Conservation (phyloP, 139 green algal species). For the Pycnococcus provasolii region DNA sequence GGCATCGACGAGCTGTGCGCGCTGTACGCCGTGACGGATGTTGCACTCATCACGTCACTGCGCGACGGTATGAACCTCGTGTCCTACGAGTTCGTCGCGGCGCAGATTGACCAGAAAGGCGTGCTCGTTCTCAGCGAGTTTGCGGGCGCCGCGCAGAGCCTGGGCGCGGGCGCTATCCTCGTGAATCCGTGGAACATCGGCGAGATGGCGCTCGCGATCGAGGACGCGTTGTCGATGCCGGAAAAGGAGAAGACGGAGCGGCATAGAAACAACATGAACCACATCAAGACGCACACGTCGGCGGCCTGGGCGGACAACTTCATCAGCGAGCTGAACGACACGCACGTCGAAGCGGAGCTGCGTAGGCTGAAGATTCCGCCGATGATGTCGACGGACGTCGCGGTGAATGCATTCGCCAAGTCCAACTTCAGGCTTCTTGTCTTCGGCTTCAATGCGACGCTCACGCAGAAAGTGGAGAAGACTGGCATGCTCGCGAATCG, state of each 20-base stretch:
- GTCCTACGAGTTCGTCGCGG: slow-evolving; percentile 82
- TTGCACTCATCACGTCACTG: slow-evolving; percentile 66
- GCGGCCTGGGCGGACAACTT: slow-evolving; percentile 96
- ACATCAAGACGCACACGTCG: slow-evolving; percentile 69
- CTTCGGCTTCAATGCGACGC: slow-evolving; percentile 86
- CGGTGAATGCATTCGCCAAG: slow-evolving; percentile 18
- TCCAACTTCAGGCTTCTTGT: slow-evolving; percentile 34
- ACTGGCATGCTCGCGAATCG: slow-evolving; percentile 48
- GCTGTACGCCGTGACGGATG: slow-evolving; percentile 81
- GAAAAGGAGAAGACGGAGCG: slow-evolving; percentile 74
- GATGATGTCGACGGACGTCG: slow-evolving; percentile 27
- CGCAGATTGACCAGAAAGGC: slow-evolving; percentile 70
- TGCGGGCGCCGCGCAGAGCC: slow-evolving; percentile 76
- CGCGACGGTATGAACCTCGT: slow-evolving; percentile 91
- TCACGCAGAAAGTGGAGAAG: slow-evolving; percentile 72
- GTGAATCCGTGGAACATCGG: slow-evolving; percentile 98
- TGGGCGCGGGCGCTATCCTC: slow-evolving; percentile 80
- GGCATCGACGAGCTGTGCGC: slow-evolving; percentile 89
- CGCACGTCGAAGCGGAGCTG: slow-evolving; percentile 90
- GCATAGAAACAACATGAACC: slow-evolving; percentile 89
- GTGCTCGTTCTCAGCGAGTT: slow-evolving; percentile 97
- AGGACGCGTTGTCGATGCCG: slow-evolving; percentile 42
- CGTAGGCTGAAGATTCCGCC: slow-evolving; percentile 71
- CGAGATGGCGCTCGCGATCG: slow-evolving; percentile 78
- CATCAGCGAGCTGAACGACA: slow-evolving; percentile 96